Base-by-base conservation (phyloP, 306 rosid species). In the Calophaca sinica region DNA sequence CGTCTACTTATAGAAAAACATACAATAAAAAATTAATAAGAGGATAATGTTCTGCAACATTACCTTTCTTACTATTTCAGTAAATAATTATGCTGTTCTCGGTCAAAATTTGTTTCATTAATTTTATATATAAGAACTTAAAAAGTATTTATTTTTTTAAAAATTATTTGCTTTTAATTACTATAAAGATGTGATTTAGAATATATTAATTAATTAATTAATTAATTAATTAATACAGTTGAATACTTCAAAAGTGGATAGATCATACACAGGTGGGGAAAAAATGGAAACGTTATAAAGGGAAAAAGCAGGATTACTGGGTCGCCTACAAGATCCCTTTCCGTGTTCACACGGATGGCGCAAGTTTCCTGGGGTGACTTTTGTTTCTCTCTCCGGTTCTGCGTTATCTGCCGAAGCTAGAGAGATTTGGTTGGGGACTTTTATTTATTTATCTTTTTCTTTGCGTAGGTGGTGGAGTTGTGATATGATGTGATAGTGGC, bases 301-400 rank as follows among this genome's bases (percentile, higher is more conserved):
- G 7, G 11, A 20, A 42, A 59, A 49, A 7, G 5, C 4, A 38
- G 51, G 52, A 48, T n/a, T 50, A 52, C 38, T 35, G 41, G 42
- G 51, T 66, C 51, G 38, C 68, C 14, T 62, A 45, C 62, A 11
- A n/a, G 63, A 71, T 15, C 61, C 51, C 15, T 20, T 38, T 28
- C 36, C 41, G 5, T 53, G 77, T 74, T 79, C 78, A 70, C 76
- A 76, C 80, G 57, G 76, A 65, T 79, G 81, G 45, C 62, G 51
- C 72, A 46, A 62, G 63, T 49, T 78, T 63, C 61, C 33, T 67
- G 15, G 46, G 3, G 2, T 39, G 67, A 68, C 79, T 57, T 42
- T 45, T 73, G 20, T 55, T 12, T 75, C 54, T 42, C 57, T 31
- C 68, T 46, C 44, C 11, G 0, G n/a, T 2, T 48, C 4, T 13